Evolutionary conservation across 2,329 filamentous ascomycete genomes (phyloP).

Genomic region (Chaetomium sp.): DNA sequence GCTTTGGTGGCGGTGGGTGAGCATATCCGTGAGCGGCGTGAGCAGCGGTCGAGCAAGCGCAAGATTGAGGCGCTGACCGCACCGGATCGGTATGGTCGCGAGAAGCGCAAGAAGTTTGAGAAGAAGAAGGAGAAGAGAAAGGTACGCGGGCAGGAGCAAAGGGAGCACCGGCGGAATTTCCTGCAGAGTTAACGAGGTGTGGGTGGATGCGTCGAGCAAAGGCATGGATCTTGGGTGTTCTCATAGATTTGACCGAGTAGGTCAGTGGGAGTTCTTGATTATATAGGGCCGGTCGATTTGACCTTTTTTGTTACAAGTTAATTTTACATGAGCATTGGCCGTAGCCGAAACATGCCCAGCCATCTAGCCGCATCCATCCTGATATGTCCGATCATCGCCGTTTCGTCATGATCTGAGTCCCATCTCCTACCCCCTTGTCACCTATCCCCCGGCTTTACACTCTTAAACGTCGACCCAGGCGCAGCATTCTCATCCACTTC

Average conservation of each 20-base stretch:
- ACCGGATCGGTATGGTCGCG: slow-evolving; percentile 69
- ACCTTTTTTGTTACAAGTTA: not conserved
- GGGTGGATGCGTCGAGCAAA: no score
- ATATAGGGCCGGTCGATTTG: no score
- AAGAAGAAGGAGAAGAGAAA: slow-evolving; percentile 78
- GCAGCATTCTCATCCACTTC: slow-evolving; percentile 6
- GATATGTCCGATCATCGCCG: not conserved
- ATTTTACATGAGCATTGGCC: slow-evolving; percentile 3
- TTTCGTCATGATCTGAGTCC: not conserved
- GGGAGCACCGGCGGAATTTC: slow-evolving; percentile 65
- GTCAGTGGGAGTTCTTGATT: no score
- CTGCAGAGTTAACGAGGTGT: slow-evolving; percentile 27
- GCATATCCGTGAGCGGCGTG: slow-evolving; percentile 62
- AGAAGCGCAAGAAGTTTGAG: slow-evolving; percentile 79
- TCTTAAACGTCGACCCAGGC: slow-evolving; percentile 28
- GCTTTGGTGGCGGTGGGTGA: slow-evolving; percentile 67
- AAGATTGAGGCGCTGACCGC: slow-evolving; percentile 79
- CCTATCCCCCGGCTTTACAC: slow-evolving; percentile 16
- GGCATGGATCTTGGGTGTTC: no score
- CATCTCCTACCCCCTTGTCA: not conserved
- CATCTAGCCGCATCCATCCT: not conserved
- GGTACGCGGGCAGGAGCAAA: slow-evolving; percentile 67
- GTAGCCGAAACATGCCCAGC: slow-evolving; percentile 13
- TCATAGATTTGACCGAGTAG: no score
- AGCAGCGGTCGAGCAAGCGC: slow-evolving; percentile 73